Evolutionary conservation across 148 eudicot genomes (phyloP).

Genomic region (Fagopyrum homotropicum): DNA sequence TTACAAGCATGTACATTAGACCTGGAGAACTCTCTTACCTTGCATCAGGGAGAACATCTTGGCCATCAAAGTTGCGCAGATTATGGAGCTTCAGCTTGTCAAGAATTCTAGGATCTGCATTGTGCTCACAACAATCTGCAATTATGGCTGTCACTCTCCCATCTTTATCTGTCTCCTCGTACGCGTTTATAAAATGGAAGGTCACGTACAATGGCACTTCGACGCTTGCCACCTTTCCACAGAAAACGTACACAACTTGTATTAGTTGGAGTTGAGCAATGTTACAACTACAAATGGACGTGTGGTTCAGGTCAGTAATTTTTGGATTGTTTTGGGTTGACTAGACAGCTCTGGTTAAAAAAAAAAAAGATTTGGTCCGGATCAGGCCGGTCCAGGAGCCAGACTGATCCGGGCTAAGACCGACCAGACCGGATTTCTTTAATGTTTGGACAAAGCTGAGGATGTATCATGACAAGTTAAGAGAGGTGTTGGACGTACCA

Average conservation of each 20-base stretch:
- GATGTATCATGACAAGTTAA: not conserved
- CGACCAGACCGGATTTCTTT: too few relatives aligned
- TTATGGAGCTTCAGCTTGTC: constrained; percentile 67
- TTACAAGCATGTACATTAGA: not conserved
- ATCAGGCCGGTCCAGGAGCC: too few relatives aligned
- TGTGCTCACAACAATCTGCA: constrained; percentile 93
- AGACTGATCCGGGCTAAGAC: too few relatives aligned
- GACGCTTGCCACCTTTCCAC: constrained; percentile 75
- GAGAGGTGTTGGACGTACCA: constrained; percentile 40
- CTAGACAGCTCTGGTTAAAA: not conserved
- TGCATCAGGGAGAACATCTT: constrained; percentile 85
- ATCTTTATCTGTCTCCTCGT: constrained; percentile 76
- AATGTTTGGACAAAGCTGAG: not conserved
- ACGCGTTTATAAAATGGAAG: constrained; percentile 95
- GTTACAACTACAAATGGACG: too few relatives aligned
- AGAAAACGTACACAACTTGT: not conserved
- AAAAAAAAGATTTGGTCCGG: too few relatives aligned
- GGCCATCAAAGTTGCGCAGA: constrained; percentile 51
- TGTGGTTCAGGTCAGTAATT: not conserved
- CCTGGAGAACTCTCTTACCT: constrained; percentile 32
- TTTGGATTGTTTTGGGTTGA: not conserved
- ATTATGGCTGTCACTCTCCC: constrained; percentile 66
- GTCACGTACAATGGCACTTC: constrained; percentile 91
- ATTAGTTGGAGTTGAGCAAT: not conserved
- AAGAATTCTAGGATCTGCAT: constrained; percentile 74